These are phyloP conservation scores for Calonectria leucothoes DNA, from an alignment of 2,329 filamentous ascomycete species.

Conservation along the genomic window DNA sequence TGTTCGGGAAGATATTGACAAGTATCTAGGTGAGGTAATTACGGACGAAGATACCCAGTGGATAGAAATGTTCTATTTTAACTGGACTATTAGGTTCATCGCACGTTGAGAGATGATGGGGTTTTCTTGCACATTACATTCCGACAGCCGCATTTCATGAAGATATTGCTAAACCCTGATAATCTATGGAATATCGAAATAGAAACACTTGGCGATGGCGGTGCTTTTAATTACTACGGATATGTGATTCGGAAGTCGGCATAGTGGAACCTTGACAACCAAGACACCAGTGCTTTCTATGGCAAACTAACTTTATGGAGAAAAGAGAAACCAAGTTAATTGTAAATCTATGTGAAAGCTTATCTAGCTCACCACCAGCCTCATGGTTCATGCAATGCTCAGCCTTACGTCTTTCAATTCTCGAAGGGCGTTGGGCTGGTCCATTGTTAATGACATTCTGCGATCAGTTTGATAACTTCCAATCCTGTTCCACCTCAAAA, in stretches of 20 bases:
- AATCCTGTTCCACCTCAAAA: neutral
- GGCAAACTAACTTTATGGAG: neutral
- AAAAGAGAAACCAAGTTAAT: fast-evolving
- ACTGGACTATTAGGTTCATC: constrained; percentile 41
- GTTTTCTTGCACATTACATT: constrained; percentile 65
- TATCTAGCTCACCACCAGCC: neutral
- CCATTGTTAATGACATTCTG: neutral
- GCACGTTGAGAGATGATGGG: constrained; percentile 60
- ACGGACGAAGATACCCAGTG: neutral
- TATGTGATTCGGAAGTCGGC: constrained; percentile 33
- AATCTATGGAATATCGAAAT: constrained; percentile 58
- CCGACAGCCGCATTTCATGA: constrained; percentile 66
- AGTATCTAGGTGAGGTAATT: constrained; percentile 63
- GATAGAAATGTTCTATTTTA: neutral
- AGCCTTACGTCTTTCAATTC: neutral
- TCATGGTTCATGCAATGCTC: neutral
- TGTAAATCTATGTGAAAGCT: neutral
- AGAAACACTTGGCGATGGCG: constrained; percentile 52
- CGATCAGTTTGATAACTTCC: neutral
- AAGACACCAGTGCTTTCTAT: neutral
- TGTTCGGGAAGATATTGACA: constrained; percentile 58
- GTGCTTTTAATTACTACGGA: constrained; percentile 62
- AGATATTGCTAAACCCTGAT: constrained; percentile 56
- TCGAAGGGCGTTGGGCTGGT: neutral
- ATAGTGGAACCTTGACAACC: neutral